A percentile compares a stretch with the other conserved stretches of the same genome.
Conservation (phyloP, 1,284 basidiomycete genomes). For the Mycena sp. region DNA sequence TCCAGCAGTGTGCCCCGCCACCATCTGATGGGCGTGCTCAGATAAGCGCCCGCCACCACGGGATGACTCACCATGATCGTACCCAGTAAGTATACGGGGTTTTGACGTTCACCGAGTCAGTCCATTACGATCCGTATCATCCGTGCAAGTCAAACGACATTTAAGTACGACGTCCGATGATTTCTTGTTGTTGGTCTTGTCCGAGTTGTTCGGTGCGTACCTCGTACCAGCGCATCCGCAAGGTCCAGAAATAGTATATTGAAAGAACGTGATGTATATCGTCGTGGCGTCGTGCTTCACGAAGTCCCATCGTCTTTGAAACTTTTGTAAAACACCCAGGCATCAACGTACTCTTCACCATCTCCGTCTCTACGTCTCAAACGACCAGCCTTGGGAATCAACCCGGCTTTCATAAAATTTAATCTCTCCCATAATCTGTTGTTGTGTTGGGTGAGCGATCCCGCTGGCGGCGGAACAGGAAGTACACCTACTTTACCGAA, state of each 20-base stretch:
- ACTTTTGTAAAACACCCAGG: constrained; percentile 86
- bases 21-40: constrained; percentile 5
- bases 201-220: constrained; percentile 9
- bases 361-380: constrained; percentile 71
- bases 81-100: constrained; percentile 9
- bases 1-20: no score
- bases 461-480: constrained; percentile 3
- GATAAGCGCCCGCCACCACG: no score
- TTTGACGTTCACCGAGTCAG: constrained; percentile 23
- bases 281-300: not conserved
- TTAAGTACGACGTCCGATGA: not conserved
- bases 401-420: constrained; percentile 84
- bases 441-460: constrained; percentile 31
- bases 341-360: constrained; percentile 90
- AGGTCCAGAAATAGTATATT: constrained; percentile 3
- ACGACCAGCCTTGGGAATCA: constrained; percentile 87
- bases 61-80: no score
- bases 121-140: constrained; percentile 19
- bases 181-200: not conserved
- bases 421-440: constrained; percentile 87
- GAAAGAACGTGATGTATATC: not conserved
- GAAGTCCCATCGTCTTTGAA: constrained; percentile 51
- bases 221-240: not conserved
- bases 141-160: not conserved
- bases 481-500: constrained; percentile 63